Evolutionary conservation across 306 rosid genomes (phyloP).

Genomic region (Calophaca sinica): DNA sequence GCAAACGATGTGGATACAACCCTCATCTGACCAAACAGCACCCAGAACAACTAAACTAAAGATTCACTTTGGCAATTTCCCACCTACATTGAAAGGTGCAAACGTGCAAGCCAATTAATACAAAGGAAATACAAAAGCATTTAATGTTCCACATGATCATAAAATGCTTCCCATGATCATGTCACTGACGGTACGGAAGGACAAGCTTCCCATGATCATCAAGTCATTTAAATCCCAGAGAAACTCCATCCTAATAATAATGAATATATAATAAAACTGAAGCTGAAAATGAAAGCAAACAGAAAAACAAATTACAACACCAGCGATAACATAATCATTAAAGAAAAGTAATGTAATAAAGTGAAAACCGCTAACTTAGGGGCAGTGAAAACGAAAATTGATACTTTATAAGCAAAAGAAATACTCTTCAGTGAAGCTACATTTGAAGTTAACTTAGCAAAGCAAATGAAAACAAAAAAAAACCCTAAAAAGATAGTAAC

Average conservation of each 20-base stretch:
- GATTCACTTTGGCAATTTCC: constrained; percentile 20
- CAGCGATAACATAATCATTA: background rate
- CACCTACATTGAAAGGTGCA: constrained; percentile 14
- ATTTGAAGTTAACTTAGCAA: background rate
- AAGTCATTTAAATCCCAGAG: background rate
- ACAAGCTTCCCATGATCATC: background rate
- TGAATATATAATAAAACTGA: background rate
- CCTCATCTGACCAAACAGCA: constrained; percentile 8
- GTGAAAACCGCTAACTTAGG: background rate
- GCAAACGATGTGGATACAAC: background rate
- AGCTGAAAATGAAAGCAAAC: constrained; percentile 27
- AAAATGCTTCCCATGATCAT: no score
- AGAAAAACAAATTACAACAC: constrained; percentile 12
- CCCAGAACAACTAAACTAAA: constrained; percentile 17
- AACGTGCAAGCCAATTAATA: constrained; percentile 20
- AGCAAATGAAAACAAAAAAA: background rate
- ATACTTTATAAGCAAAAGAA: background rate
- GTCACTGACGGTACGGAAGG: background rate
- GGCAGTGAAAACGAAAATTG: background rate
- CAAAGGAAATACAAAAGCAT: background rate
- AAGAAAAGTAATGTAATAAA: constrained; percentile 15
- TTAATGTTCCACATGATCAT: no score
- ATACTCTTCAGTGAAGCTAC: background rate
- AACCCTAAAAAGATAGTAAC: constrained; percentile 41
- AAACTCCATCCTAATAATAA: background rate